Conservation (phyloP, 2,329 filamentous ascomycete species). For the Aspergillus tamarii region DNA sequence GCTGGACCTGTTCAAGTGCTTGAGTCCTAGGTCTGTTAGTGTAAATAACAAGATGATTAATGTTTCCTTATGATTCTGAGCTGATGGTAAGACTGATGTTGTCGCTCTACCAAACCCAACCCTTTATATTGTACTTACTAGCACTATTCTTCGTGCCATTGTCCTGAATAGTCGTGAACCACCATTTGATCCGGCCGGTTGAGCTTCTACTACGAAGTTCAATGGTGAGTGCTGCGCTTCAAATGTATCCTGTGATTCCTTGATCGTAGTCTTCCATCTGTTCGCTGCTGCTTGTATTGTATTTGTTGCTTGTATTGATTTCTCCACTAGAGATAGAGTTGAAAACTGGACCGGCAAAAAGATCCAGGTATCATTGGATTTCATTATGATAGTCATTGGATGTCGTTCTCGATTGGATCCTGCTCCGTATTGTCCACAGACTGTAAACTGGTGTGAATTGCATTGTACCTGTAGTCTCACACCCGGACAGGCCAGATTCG, state of each 20-base stretch:
- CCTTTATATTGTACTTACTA: background rate
- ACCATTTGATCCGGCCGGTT: background rate
- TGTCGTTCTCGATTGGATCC: background rate
- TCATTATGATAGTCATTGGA: background rate
- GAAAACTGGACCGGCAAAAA: background rate
- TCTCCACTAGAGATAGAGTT: background rate
- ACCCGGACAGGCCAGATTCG: background rate
- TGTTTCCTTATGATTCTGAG: background rate
- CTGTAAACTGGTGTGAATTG: background rate
- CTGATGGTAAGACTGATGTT: background rate
- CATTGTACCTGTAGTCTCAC: background rate
- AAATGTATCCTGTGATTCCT: background rate
- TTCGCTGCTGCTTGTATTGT: background rate
- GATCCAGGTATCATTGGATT: background rate
- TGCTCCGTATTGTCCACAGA: background rate
- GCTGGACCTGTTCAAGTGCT: background rate
- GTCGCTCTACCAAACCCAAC: background rate
- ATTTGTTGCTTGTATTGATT: background rate
- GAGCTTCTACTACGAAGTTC: background rate
- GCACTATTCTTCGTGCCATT: background rate
- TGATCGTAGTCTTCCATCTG: background rate
- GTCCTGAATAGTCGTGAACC: background rate
- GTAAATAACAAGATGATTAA: background rate
- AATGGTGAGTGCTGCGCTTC: background rate
- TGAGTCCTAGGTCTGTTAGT: background rate